phyloP scores from a whole-genome alignment of 495 filamentous ascomycete genomes.

The Aspergillus olivimuriae region DNA sequence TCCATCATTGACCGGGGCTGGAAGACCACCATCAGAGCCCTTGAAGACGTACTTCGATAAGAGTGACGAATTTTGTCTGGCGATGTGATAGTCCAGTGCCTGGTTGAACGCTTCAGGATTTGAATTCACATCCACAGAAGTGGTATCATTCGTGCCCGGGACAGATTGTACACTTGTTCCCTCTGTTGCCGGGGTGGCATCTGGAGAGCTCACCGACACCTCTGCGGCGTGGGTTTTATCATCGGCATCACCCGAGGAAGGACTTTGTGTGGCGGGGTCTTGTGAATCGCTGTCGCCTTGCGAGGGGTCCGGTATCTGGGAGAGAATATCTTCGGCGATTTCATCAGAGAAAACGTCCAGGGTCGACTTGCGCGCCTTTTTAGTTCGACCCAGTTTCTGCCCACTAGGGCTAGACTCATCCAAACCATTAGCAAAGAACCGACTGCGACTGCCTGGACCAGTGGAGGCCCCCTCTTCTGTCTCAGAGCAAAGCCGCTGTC shows the following conservation, averaged over 20 bases:
- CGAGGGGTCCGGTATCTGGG: slow-evolving; percentile 40
- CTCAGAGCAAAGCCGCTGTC: slow-evolving; percentile 55
- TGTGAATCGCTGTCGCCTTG: slow-evolving; percentile 19
- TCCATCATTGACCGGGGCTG: too few relatives aligned
- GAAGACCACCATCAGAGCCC: slow-evolving; percentile 7
- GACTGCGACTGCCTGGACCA: slow-evolving; percentile 42
- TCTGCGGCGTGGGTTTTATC: not conserved
- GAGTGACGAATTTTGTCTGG: slow-evolving; percentile 30
- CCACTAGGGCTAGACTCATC: slow-evolving; percentile 46
- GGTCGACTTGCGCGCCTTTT: slow-evolving; percentile 41
- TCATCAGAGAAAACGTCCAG: slow-evolving; percentile 64
- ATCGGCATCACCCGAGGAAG: not conserved
- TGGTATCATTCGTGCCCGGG: too few relatives aligned
- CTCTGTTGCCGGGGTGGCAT: too few relatives aligned
- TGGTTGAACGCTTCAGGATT: slow-evolving; percentile 23
- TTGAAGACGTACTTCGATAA: slow-evolving; percentile 32
- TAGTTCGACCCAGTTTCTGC: slow-evolving; percentile 37
- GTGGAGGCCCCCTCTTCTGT: slow-evolving; percentile 34
- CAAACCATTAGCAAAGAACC: slow-evolving; percentile 45
- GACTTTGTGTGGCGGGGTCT: slow-evolving; percentile 7
- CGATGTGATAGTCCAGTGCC: slow-evolving; percentile 32
- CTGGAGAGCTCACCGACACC: too few relatives aligned
- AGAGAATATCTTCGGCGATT: slow-evolving; percentile 55
- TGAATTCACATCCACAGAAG: slow-evolving; percentile 12
- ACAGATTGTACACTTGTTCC: too few relatives aligned